Percentiles rank a stretch among this genome's conserved stretches.
Evolutionary conservation across 257 asterid species (phyloP).

Genomic region (Penstemon eatonii): DNA sequence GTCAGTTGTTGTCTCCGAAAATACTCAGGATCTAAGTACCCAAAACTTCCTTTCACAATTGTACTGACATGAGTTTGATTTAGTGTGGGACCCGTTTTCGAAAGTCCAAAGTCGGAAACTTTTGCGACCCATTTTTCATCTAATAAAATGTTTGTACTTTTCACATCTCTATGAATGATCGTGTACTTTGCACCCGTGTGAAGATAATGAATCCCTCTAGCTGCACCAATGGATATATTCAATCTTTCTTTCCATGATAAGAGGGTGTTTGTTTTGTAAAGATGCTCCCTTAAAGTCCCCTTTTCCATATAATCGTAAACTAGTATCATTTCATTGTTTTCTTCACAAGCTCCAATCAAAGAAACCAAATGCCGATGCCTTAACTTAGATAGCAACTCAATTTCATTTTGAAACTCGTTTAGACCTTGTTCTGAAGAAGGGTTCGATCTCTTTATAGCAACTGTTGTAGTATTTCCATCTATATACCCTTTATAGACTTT

Average conservation of each 20-base stretch:
- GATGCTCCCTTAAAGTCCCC: constrained; percentile 80
- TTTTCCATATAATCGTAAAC: constrained; percentile 84
- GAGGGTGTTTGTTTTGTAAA: constrained; percentile 33
- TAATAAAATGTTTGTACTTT: constrained; percentile 66
- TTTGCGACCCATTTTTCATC: constrained; percentile 74
- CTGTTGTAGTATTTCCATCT: constrained; percentile 43
- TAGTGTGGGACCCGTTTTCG: constrained; percentile 52
- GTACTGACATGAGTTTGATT: constrained; percentile 73
- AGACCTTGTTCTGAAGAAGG: constrained; percentile 73
- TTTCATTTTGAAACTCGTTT: constrained; percentile 70
- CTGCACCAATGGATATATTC: constrained; percentile 73
- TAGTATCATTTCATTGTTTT: constrained; percentile 68
- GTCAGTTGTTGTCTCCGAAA: constrained; percentile 69
- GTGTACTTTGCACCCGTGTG: constrained; percentile 80
- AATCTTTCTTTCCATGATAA: constrained; percentile 63
- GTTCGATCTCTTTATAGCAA: constrained; percentile 65
- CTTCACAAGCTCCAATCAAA: constrained; percentile 77
- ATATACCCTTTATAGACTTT: constrained; percentile 66
- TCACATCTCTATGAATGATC: constrained; percentile 81
- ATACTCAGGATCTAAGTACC: constrained; percentile 81
- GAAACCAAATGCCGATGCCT: constrained; percentile 80
- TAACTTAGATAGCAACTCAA: constrained; percentile 70
- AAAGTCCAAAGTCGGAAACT: constrained; percentile 81
- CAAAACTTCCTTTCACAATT: constrained; percentile 75
- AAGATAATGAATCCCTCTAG: constrained; percentile 77